Conservation (phyloP, 371 early-diverging fungal species). For the Mortierella sp. region DNA sequence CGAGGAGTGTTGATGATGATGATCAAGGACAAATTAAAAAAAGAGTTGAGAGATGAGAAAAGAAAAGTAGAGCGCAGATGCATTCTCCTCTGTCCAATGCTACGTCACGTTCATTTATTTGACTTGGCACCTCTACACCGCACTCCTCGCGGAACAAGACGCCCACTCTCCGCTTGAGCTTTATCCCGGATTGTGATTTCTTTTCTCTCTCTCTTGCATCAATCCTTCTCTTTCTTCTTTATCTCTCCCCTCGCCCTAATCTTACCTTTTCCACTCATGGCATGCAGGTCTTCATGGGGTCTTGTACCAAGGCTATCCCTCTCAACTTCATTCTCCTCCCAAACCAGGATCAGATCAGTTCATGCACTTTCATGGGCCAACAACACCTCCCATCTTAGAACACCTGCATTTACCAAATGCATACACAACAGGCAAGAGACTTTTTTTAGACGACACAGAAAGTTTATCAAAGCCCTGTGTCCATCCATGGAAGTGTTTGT, state of each 20-base stretch:
- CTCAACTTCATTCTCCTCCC: not conserved
- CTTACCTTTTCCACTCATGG: constrained; percentile 6
- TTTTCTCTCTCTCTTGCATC: not conserved
- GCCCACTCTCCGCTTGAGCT: no score
- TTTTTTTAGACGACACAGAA: no score
- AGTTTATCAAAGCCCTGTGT: no score
- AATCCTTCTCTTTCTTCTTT: not conserved
- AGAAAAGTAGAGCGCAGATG: not conserved
- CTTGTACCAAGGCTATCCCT: constrained; percentile 30
- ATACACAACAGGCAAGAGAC: constrained; percentile 20
- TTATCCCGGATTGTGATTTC: not conserved
- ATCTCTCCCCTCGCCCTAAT: not conserved
- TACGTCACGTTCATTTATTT: constrained; percentile 14
- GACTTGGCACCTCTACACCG: not conserved
- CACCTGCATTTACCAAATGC: constrained; percentile 11
- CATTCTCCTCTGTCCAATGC: not conserved
- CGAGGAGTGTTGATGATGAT: constrained; percentile 8
- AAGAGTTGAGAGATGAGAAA: not conserved
- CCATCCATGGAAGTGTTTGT: no score
- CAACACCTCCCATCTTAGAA: constrained; percentile 3
- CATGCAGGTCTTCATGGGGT: constrained; percentile 38
- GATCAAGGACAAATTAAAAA: constrained; percentile 4
- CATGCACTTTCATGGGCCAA: constrained; percentile 16
- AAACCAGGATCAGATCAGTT: constrained; percentile 17
- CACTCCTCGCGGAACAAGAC: not conserved